A percentile compares a stretch with the other conserved stretches of the same genome.
Conservation (phyloP, 2,329 filamentous ascomycete genomes). For the Cytospora chrysosperma region DNA sequence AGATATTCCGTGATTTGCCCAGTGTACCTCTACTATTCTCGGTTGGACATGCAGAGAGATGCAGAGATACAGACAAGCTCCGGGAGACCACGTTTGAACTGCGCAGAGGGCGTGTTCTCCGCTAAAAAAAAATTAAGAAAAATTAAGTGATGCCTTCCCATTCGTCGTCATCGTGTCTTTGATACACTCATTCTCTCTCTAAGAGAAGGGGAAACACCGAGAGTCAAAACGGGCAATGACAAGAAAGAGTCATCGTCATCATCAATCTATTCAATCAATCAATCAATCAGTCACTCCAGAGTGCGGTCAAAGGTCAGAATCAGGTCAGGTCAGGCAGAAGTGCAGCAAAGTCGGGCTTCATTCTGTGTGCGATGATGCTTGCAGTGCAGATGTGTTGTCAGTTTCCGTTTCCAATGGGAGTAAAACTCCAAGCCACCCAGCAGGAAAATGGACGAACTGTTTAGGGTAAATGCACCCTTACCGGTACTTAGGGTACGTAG, state of each 20-base stretch:
- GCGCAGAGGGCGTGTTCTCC: background rate
- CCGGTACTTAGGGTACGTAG: background rate
- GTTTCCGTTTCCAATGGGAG: background rate
- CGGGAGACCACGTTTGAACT: background rate
- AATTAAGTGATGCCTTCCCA: background rate
- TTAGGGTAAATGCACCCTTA: background rate
- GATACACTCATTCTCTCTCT: background rate
- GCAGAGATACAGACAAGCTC: background rate
- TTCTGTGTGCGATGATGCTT: constrained; percentile 43
- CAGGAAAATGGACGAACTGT: constrained; percentile 6
- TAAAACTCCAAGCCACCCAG: constrained; percentile 1
- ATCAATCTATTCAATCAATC: background rate
- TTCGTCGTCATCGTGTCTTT: background rate
- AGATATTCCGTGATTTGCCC: background rate
- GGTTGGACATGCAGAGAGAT: background rate
- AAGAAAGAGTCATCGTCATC: background rate
- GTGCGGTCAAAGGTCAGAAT: constrained; percentile 14
- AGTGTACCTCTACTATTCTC: constrained; percentile 2
- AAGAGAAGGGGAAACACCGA: background rate
- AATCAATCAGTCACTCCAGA: background rate
- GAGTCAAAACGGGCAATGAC: background rate
- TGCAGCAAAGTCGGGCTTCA: constrained; percentile 43
- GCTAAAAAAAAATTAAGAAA: background rate
- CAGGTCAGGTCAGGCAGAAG: constrained; percentile 45
- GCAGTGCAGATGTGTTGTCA: constrained; percentile 26